Conservation (phyloP, 2,329 filamentous ascomycete species). For the Akanthomyces dipterigenus region DNA sequence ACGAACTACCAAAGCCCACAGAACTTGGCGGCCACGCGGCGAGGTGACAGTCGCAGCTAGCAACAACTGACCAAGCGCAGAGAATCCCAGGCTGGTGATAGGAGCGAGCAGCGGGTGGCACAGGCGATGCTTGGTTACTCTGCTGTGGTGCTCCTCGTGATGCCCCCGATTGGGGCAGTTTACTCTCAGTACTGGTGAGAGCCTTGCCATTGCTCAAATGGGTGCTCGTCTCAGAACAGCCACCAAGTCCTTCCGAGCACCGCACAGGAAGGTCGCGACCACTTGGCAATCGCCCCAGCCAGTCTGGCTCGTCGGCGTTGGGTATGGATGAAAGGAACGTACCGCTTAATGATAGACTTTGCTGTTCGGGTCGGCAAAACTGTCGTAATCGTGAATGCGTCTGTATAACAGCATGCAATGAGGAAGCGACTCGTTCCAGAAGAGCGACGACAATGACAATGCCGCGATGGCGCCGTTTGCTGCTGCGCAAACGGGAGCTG, state of each 20-base stretch:
- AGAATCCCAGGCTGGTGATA: not conserved
- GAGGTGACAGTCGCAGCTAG: not conserved
- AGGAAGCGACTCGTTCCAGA: not conserved
- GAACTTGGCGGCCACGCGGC: not conserved
- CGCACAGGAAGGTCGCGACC: not conserved
- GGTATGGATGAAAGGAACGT: not conserved
- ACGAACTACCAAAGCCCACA: not conserved
- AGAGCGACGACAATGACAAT: not conserved
- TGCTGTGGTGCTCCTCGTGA: not conserved
- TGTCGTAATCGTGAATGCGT: not conserved
- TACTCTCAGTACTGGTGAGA: not conserved
- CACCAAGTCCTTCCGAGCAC: not conserved
- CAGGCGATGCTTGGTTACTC: not conserved
- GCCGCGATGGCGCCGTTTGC: not conserved
- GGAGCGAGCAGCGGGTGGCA: not conserved
- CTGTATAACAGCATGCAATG: not conserved
- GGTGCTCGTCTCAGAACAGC: not conserved
- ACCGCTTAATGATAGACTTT: not conserved
- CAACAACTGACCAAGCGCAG: not conserved
- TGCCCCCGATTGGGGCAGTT: not conserved
- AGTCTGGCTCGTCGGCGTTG: not conserved
- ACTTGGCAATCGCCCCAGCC: not conserved
- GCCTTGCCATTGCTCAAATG: not conserved
- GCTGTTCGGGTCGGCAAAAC: not conserved
- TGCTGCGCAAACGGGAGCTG: slow-evolving; percentile 5